Evolutionary conservation across 768 basidiomycete species (phyloP), one percentile per base, ranked within the genome.

Genomic region (Lactarius quietus): DNA sequence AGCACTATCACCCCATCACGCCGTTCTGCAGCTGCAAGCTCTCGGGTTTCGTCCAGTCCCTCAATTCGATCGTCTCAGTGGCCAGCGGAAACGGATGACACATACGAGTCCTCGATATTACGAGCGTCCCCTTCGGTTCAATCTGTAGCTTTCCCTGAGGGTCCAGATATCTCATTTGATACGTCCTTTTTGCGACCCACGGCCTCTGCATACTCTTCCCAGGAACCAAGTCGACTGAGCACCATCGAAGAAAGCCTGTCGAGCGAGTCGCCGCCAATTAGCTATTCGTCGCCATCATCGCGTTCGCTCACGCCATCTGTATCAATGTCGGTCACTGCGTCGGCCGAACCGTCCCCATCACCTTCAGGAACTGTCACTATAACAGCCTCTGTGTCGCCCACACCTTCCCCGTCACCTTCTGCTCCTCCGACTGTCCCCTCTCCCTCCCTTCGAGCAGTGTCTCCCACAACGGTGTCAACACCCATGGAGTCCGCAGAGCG

Each of bases 61-160:
- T 75, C 80, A 45, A 66, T 82, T 64, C 74, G 76, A 55, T 75
- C 76, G 62, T 79, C 81, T 52, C 69, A 78, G 29, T 92, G 89
- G 87, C 85, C 82, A 3, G 73, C 81, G 3, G 86, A 86, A 70
- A 87, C 86, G 0, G 85, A 90, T 61, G 72, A 79, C 12, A 88
- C 91, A 0, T 93, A 88, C 67, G 90, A 92, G 26, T 92, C 92
- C 0, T 89, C 89, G 1, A 76, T 89, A n/a, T 77, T 93, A 28
- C 79, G 77, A 6, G 86, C 90, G 1, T 91, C 92, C 2, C 89
- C 88, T 20, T 87, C 88, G 26, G 77, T 84, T 4, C 80, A 76
- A 54, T 79, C 80, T 6, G 68, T 76, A 6, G 76, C 78, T 0
- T 73, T 91, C 52, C 84, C 82, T 1, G 90, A 93, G 52, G 82